Base-by-base conservation (phyloP, 106 monocot species). In the Chionographis japonica region DNA sequence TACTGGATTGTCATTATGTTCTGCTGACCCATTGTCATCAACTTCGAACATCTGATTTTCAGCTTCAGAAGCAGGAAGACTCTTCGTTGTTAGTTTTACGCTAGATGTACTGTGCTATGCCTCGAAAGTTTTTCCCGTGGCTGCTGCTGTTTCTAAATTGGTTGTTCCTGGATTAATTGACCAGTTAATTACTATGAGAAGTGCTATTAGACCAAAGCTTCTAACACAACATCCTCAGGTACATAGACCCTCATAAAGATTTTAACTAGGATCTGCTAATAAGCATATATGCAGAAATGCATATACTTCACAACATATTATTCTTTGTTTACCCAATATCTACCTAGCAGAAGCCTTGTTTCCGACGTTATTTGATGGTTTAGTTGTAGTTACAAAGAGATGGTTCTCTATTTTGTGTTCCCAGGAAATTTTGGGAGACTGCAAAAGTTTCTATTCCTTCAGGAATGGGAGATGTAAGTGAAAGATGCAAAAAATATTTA, bases 51-150 rank as follows among this genome's bases (percentile, higher is more conserved):
- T 51, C 55, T 77, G 40, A n/a, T 54, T 74, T 89, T 75, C 87
- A 97, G 92, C 80, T 49, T 40, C 80, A 52, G 80, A 80, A 79
- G 63, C 80, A 39, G 79, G 74, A 54, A 85, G 65, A 65, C 60
- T 76, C 35, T 36, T 67, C 37, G 52, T 72, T 60, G 61, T 77
- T 49, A 77, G 69, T 73, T 78, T 97, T 62, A 89, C 79, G 61
- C 76, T 97, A 50, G 86, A 97, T 75, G 80, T 97, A 37, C 82
- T 97, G 52, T 92, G 89, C 71, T 97, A 85, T 81, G 75, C 87
- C 68, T 84, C 97, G 51, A 80, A 83, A 83, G 85, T 82, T 51
- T 87, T 77, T 73, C 73, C 80, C 56, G 59, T 92, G 43, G 61
- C 81, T 69, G 72, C 67, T 74, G 73, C 85, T 78, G 54, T 97